These are phyloP conservation scores for Leishmania guyanensis DNA, from an alignment of 208 protist species.

Conservation along the genomic window DNA sequence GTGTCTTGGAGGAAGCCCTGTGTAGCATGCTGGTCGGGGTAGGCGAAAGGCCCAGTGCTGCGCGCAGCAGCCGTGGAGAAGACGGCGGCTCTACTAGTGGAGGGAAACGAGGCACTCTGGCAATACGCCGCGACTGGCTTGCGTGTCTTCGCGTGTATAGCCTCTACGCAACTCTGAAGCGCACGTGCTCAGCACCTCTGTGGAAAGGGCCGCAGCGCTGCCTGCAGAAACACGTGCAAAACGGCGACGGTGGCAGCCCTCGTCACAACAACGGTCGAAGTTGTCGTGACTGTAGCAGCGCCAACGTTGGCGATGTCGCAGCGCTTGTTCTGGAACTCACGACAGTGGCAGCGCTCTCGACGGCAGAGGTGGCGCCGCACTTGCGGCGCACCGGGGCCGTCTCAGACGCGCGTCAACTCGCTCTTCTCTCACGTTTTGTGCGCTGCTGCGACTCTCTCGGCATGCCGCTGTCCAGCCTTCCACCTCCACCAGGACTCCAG, in stretches of 20 bases:
- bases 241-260: neutral
- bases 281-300: neutral
- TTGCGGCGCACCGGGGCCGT: neutral
- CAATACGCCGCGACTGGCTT: neutral
- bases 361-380: neutral
- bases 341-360: conserved; percentile 4
- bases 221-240: neutral
- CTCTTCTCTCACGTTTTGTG: conserved; percentile 1
- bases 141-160: neutral
- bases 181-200: neutral
- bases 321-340: conserved; percentile 2
- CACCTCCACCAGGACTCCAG: neutral
- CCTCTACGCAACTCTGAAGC: neutral
- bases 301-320: neutral
- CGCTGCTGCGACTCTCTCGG: conserved; percentile 7
- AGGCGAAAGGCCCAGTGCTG: neutral
- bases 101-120: neutral
- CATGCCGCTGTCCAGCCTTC: neutral
- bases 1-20: conserved; percentile 22
- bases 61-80: neutral
- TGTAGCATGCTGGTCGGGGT: neutral
- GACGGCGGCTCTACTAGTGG: neutral
- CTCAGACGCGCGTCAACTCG: neutral
- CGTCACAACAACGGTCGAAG: neutral
- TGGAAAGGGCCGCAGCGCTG: neutral